Evolutionary conservation across 1,284 basidiomycete genomes (phyloP), one percentile per base, ranked within the genome.

Genomic region (Ceratobasidium sp.): DNA sequence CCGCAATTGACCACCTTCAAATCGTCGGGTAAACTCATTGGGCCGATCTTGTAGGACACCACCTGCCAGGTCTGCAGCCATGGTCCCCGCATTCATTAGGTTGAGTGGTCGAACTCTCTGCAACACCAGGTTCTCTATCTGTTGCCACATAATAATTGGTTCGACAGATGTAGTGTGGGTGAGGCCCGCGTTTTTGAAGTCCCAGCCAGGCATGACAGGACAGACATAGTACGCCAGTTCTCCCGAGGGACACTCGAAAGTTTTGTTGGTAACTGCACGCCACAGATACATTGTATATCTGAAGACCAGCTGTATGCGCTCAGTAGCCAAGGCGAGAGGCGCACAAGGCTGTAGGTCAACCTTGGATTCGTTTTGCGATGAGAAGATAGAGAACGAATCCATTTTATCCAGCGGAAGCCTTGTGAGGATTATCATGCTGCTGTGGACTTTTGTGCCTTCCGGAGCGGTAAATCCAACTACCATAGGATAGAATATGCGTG

Each of bases 21-120:
- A 91, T 69, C 89, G 83, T 75, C 89, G 83, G 1, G 91, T 92
- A 77, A 89, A 92, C 78, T 93, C 92, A n/a, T 87, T 85, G 81
- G 84, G 85, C 71, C 91, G 83, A 77, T 93, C 92, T 78, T 91
- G 89, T 39, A 94, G 81, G 26, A 93, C 81, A 28, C 88, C 86
- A 75, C 92, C 89, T 69, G 83, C 77, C 9, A 88, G 78, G 71
- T 84, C 85, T 26, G 80, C 76, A 18, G 81, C 79, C n/a, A 87
- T 77, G 2, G 80, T 79, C 72, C 84, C 81, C 12, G 82, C 62
- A 28, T 82, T 79, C 21, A 82, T 81, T 48, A 80, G 79, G 55
- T 83, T 82, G 30, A 93, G 81, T 3, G 85, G 83, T 10, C 82
- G 80, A 41, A 84, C 83, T 81, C 85, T 88, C 10, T 83, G 80